Conservation (phyloP, 805 yeast genomes). For the Naumovozyma castellii region DNA sequence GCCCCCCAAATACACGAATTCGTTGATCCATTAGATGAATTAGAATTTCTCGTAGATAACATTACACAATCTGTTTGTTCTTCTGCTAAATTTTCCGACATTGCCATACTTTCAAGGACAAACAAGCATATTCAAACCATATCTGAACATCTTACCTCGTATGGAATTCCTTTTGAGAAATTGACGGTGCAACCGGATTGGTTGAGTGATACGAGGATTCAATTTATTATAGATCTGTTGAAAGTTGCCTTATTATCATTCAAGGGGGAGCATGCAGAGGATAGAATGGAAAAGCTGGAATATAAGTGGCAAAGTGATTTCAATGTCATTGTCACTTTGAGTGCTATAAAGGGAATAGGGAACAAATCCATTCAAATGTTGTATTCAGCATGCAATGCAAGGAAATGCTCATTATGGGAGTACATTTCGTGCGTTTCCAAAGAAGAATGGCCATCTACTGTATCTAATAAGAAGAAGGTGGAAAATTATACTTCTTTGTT, state of each 20-base stretch:
- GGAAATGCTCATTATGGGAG: constrained; percentile 19
- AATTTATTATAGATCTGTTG: constrained; percentile 40
- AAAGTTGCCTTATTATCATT: constrained; percentile 26
- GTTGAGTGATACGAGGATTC: constrained; percentile 33
- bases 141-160: constrained; percentile 30
- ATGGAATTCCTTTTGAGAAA: constrained; percentile 37
- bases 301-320: constrained; percentile 19
- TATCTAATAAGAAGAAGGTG: constrained; percentile 19
- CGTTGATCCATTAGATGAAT: constrained; percentile 13
- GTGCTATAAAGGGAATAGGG: constrained; percentile 21
- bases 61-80: constrained; percentile 17
- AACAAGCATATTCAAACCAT: constrained; percentile 40
- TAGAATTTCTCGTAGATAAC: constrained; percentile 17
- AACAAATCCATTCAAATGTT: constrained; percentile 16
- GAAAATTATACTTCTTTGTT: constrained; percentile 21
- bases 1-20: constrained; percentile 10
- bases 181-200: constrained; percentile 43
- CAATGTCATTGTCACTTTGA: constrained; percentile 18
- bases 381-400: constrained; percentile 8
- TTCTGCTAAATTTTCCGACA: constrained; percentile 30
- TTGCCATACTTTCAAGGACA: constrained; percentile 44
- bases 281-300: not conserved
- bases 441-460: constrained; percentile 11
- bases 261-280: constrained; percentile 3
- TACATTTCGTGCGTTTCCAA: constrained; percentile 10